phyloP scores from a whole-genome alignment of 106 monocot genomes.

The Hemerocallis citrina region DNA sequence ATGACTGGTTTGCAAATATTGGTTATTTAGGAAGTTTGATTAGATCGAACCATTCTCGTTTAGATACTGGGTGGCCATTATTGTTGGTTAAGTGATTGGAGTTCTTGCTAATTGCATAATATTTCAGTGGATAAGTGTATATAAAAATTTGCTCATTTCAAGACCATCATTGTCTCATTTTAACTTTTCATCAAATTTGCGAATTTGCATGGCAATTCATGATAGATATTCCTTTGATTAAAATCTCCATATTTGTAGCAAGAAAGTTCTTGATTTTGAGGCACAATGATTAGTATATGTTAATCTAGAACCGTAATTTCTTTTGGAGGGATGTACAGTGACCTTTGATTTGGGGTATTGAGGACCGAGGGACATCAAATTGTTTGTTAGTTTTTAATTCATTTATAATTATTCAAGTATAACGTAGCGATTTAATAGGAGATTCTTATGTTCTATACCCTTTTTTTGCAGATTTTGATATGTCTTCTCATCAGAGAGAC shows the following conservation, averaged over 20 bases:
- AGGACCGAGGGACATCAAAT: neutral
- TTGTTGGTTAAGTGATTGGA: no score
- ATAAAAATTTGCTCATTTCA: no score
- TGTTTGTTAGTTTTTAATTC: neutral
- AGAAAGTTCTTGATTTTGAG: no score
- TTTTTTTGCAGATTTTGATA: conserved; percentile 14
- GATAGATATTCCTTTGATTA: neutral
- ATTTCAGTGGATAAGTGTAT: no score
- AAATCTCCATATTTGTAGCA: neutral
- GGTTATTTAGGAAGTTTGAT: no score
- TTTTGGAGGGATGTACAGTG: neutral
- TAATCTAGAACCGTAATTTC: neutral
- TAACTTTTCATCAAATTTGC: no score
- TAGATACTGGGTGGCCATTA: no score
- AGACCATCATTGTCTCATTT: no score
- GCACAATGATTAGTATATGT: no score
- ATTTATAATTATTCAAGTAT: neutral
- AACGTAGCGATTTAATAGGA: neutral
- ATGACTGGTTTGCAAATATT: no score
- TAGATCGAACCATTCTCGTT: no score
- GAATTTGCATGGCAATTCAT: neutral
- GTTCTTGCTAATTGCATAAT: no score
- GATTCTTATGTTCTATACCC: neutral
- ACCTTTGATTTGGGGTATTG: neutral
- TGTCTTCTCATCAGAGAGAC: conserved; percentile 8